phyloP scores from a whole-genome alignment of 2,329 filamentous ascomycete genomes.

The Aspergillus ruber region DNA sequence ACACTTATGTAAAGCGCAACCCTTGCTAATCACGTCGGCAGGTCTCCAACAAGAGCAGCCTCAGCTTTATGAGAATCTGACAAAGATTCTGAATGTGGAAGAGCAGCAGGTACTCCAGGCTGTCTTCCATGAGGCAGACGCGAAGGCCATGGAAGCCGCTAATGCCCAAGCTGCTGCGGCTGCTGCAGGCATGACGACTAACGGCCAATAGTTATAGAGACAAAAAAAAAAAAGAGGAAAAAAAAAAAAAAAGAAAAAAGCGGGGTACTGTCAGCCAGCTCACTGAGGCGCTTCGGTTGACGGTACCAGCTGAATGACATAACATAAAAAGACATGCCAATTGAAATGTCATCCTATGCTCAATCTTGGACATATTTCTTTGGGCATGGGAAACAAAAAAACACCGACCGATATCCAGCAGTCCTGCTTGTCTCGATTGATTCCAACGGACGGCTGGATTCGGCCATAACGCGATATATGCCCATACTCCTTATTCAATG shows the following conservation, averaged over 20 bases:
- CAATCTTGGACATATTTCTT: constrained; percentile 1
- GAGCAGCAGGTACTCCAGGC: constrained; percentile 76
- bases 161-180: constrained; percentile 33
- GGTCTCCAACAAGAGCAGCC: constrained; percentile 87
- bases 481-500: constrained; percentile 22
- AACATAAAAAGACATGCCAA: background rate
- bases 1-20: background rate
- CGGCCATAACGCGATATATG: constrained; percentile 21
- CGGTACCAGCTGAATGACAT: background rate
- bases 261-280: background rate
- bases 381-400: background rate
- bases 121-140: constrained; percentile 66
- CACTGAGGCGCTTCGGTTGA: background rate
- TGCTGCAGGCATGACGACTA: constrained; percentile 23
- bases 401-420: background rate
- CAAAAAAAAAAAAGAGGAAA: background rate
- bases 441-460: constrained; percentile 6
- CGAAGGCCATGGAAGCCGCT: constrained; percentile 41
- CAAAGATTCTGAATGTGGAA: constrained; percentile 68
- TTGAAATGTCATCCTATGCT: background rate
- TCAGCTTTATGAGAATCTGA: constrained; percentile 75
- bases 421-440: background rate
- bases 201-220: constrained; percentile 10
- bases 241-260: background rate
- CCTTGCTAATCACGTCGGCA: constrained; percentile 36